Evolutionary conservation across 345 rosid genomes (phyloP).

Genomic region (Sonneratia caseolaris): DNA sequence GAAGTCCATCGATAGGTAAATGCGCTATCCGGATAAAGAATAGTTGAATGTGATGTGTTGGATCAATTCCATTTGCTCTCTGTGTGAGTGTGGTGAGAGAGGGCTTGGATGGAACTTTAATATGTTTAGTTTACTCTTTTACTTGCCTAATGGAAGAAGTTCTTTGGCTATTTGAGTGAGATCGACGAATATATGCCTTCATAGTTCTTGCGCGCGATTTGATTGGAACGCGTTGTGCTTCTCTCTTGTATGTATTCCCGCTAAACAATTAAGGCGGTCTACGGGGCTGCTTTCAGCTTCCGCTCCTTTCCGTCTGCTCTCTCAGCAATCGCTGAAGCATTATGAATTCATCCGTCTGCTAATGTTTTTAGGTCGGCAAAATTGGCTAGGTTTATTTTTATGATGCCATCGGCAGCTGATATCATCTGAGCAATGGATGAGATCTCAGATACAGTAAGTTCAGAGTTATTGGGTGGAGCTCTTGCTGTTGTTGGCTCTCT

Average conservation of each 20-base stretch:
- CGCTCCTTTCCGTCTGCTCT: not conserved
- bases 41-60: not conserved
- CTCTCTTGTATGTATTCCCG: not conserved
- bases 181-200: not conserved
- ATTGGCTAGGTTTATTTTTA: slow-evolving; percentile 50
- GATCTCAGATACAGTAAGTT: slow-evolving; percentile 68
- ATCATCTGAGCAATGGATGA: slow-evolving; percentile 81
- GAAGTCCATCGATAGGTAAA: slow-evolving; percentile 77
- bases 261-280: too few relatives aligned
- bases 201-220: not conserved
- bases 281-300: not conserved
- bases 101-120: not conserved
- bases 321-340: not conserved
- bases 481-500: not conserved
- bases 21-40: not conserved
- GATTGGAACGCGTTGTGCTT: not conserved
- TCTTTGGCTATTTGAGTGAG: not conserved
- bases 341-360: not conserved
- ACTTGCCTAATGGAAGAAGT: not conserved
- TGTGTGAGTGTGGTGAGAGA: not conserved
- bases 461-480: slow-evolving; percentile 5
- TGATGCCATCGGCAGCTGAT: slow-evolving; percentile 60
- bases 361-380: slow-evolving; percentile 55
- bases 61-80: not conserved
- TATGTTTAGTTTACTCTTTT: not conserved